phyloP scores from a whole-genome alignment of 2,329 filamentous ascomycete species.

The Fusarium praegraminearum region DNA sequence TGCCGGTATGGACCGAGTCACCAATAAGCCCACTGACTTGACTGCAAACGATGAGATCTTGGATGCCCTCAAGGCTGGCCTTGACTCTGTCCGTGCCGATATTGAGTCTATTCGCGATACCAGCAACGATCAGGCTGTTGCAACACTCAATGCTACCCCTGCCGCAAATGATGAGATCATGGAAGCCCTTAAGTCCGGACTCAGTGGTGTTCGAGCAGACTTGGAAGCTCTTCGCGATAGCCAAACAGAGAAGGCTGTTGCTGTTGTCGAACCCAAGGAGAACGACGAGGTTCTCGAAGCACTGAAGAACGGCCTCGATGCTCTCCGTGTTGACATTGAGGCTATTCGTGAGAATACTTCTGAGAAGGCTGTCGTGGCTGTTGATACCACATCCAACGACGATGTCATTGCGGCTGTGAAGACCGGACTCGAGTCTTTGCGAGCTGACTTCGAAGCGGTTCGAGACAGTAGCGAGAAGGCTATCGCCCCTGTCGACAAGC shows the following conservation, averaged over 20 bases:
- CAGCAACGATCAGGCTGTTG: slow-evolving; percentile 63
- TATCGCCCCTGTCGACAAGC: slow-evolving; percentile 28
- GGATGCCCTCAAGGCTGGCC: slow-evolving; percentile 84
- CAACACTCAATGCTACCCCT: slow-evolving; percentile 45
- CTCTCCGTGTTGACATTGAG: slow-evolving; percentile 43
- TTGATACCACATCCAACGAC: slow-evolving; percentile 35
- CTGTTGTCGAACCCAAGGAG: slow-evolving; percentile 61
- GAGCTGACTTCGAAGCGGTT: slow-evolving; percentile 53
- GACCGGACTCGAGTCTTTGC: slow-evolving; percentile 37
- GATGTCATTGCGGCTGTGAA: slow-evolving; percentile 40
- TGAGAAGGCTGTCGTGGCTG: slow-evolving; percentile 44
- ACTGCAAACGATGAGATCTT: slow-evolving; percentile 91
- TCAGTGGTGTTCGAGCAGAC: slow-evolving; percentile 80
- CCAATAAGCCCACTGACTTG: slow-evolving; percentile 83
- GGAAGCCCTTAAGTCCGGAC: slow-evolving; percentile 84
- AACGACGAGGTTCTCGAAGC: slow-evolving; percentile 87
- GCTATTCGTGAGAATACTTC: slow-evolving; percentile 70
- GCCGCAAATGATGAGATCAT: slow-evolving; percentile 89
- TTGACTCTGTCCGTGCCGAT: slow-evolving; percentile 80
- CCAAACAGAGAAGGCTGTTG: slow-evolving; percentile 59
- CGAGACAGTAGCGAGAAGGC: slow-evolving; percentile 70
- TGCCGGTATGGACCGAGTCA: slow-evolving; percentile 79
- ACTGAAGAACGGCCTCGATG: slow-evolving; percentile 41
- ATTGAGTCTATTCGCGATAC: slow-evolving; percentile 80
- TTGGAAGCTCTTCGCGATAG: slow-evolving; percentile 79